These are phyloP conservation scores for Stenogyne calaminthoides DNA, from an alignment of 305 asterid species.

Conservation along the genomic window DNA sequence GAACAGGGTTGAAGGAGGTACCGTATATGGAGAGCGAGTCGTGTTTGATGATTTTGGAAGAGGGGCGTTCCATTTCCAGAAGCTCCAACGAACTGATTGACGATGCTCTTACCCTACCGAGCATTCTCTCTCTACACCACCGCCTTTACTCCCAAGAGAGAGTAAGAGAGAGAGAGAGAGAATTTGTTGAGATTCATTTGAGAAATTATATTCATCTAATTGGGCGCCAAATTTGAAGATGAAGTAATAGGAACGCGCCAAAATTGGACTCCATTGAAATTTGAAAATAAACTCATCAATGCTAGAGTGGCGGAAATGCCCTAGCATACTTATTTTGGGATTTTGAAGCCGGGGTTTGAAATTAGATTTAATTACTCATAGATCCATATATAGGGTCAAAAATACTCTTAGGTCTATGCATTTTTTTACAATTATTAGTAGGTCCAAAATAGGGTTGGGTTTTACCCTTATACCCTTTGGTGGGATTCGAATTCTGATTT, in stretches of 20 bases:
- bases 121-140: constrained; percentile 30
- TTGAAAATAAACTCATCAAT: too few species aligned
- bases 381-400: too few species aligned
- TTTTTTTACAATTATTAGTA: too few species aligned
- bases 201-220: not conserved
- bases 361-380: too few species aligned
- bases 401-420: too few species aligned
- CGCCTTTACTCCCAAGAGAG: not conserved
- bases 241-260: not conserved
- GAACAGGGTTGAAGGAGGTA: constrained; percentile 16
- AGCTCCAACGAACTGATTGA: constrained; percentile 55
- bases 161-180: not conserved
- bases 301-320: too few species aligned
- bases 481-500: too few species aligned
- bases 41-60: constrained; percentile 62
- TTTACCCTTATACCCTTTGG: too few species aligned
- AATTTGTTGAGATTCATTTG: not conserved
- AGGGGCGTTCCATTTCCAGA: constrained; percentile 63
- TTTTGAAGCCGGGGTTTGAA: too few species aligned
- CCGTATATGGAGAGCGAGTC: constrained; percentile 83
- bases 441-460: too few species aligned
- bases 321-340: too few species aligned
- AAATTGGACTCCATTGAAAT: not conserved
- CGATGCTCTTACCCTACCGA: constrained; percentile 68
- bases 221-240: not conserved